Conservation (phyloP, 2,329 filamentous ascomycete genomes). For the Ciborinia camelliae region DNA sequence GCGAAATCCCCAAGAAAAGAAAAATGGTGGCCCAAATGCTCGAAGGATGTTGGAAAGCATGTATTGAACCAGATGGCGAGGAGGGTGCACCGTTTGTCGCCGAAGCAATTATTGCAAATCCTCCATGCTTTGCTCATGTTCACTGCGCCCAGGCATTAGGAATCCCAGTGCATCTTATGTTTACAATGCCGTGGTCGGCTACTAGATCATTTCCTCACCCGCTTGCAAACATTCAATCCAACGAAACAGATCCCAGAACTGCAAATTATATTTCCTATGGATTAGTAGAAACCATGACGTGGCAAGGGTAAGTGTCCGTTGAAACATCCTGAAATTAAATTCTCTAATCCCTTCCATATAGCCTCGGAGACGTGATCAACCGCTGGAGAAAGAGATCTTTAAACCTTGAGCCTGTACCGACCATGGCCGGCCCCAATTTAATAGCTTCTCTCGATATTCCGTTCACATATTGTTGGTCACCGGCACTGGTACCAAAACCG, state of each 20-base stretch:
- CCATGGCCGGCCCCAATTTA: constrained; percentile 71
- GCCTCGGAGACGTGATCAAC: constrained; percentile 71
- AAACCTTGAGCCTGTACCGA: constrained; percentile 67
- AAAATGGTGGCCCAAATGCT: constrained; percentile 74
- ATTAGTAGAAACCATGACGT: constrained; percentile 78
- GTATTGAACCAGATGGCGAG: constrained; percentile 53
- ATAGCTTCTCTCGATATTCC: constrained; percentile 70
- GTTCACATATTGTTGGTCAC: constrained; percentile 68
- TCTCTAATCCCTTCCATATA: constrained; percentile 1
- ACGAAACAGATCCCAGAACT: constrained; percentile 66
- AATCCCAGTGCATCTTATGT: constrained; percentile 11
- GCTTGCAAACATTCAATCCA: constrained; percentile 62
- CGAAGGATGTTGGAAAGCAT: constrained; percentile 77
- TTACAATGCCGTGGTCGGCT: constrained; percentile 65
- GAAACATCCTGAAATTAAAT: not conserved
- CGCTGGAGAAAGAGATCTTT: constrained; percentile 65
- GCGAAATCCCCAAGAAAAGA: constrained; percentile 69
- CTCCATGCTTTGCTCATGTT: constrained; percentile 66
- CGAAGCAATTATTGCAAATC: constrained; percentile 77
- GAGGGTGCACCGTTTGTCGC: constrained; percentile 50
- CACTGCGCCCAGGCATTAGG: constrained; percentile 9
- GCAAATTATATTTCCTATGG: constrained; percentile 77
- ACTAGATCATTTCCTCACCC: constrained; percentile 73
- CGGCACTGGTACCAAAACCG: constrained; percentile 1
- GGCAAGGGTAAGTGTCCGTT: constrained; percentile 55